These are phyloP conservation scores for Chenopodium album DNA, from an alignment of 148 eudicot genomes.

Conservation along the genomic window DNA sequence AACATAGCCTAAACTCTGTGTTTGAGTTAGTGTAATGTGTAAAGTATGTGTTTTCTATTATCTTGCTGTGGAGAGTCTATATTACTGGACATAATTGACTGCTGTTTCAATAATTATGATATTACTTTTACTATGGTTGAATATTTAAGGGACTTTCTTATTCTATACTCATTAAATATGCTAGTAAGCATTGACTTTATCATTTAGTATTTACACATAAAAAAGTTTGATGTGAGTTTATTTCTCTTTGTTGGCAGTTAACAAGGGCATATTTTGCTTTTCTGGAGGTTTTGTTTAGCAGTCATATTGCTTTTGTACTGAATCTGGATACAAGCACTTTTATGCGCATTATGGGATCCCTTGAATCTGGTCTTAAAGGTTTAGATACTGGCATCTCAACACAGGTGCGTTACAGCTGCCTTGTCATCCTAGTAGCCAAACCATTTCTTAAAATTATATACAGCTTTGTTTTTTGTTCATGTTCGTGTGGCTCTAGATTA, in stretches of 20 bases:
- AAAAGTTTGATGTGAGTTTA: slow-evolving; percentile 9
- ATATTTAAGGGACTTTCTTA: neutral
- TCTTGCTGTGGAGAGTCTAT: neutral
- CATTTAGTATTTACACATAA: neutral
- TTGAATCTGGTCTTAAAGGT: slow-evolving; percentile 94
- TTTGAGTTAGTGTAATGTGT: neutral
- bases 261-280: slow-evolving; percentile 84
- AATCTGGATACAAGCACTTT: slow-evolving; percentile 80
- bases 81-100: neutral
- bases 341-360: slow-evolving; percentile 80
- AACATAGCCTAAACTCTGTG: too few relatives aligned
- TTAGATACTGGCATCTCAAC: slow-evolving; percentile 75
- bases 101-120: neutral
- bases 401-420: slow-evolving; percentile 53
- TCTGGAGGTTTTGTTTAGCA: slow-evolving; percentile 82
- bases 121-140: neutral
- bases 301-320: slow-evolving; percentile 66
- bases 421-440: neutral
- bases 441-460: neutral
- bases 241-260: slow-evolving; percentile 51
- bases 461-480: neutral
- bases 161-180: neutral
- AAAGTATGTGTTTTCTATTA: neutral
- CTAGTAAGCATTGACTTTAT: neutral
- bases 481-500: neutral